Base-by-base conservation (phyloP, 2,329 filamentous ascomycete species). In the Coniochaeta ligniaria region DNA sequence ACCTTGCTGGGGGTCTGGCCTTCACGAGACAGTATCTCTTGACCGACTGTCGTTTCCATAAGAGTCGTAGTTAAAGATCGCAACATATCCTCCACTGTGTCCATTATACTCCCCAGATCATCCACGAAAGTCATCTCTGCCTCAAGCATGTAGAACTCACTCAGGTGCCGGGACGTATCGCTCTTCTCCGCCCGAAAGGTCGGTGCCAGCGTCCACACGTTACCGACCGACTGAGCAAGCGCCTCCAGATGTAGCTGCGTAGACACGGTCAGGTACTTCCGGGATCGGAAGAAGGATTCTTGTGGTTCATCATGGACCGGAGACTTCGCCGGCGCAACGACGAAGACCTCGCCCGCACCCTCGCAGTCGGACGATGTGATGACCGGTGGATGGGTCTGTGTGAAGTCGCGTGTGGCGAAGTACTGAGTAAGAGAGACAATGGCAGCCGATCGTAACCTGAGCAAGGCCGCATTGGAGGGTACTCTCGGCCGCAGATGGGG, bases 111-210 rank as follows among this genome's bases (percentile, higher is more conserved):
- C 33, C 82, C 77, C 65, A 96, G 79, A 64, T 86, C 78, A 55
- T 90, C 81, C 47, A 88, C 83, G 72, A 96, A 96, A 68, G 86
- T 88, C 71, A 93, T 79, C 74, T 99, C 95, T 17, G 88, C 93
- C 75, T 99, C 95, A 2, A 99, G 83, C 95, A 99, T 98, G 76
- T 98, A 98, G 70, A 99, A 98, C 71, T 99, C 95, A 77, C 92
- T 96, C 63, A 99, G 80, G 75, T 99, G 95, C 31, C 95, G 87
- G 6, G 92, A 88, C 0, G 95, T 98, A 70, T 98, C 93, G 74
- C 92, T 97, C 71, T 87, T 88, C 73, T 97, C 95, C 4, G 95
- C 95, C 41, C 95, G 86, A 71, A 99, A 99, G 0, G 92, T 96
- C 2, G 95, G 95, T 5, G 93, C 95, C 12, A 99, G 77, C 1